Base-by-base conservation (phyloP, 805 yeast genomes). In the Metschnikowia baotianmanensis region DNA sequence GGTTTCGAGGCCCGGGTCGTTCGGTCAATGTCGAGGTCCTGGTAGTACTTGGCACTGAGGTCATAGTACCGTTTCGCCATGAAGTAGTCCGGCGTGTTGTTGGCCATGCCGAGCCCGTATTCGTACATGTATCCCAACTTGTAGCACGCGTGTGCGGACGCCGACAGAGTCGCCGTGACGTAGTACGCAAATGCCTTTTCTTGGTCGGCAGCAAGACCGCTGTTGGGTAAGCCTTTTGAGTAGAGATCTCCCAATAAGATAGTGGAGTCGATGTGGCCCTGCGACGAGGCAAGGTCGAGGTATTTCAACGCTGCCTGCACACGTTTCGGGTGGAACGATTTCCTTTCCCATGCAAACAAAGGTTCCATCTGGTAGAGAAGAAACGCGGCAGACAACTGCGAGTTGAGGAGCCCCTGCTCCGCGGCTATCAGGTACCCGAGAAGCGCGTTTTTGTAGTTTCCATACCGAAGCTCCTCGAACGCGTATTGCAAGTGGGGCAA, bases 51-150 rank as follows among this genome's bases (percentile, higher is more conserved):
- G 36, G 78, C 48, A 17, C 87, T 80, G 40, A 73, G 58, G 53
- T 89, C 96, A 56, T 91, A 90, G 57, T 80, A 82, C 36, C 96
- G 64, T 55, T 88, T 90, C 2, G 98, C 96, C 60, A 88, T 63
- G 58, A 79, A 86, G 55, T 75, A 85, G 60, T 90, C 96, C 21
- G 58, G 53, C 4, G 70, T 45, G 20, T 59, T 59, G 47, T 76
- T 73, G 3, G 74, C 75, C 1, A 84, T 82, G 0, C 96, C 96
- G 7, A 77, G 52, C 0, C 97, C 97, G 59, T 80, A 71, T 57
- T 90, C 97, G 61, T 87, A 82, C 85, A 90, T 82, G 74, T 86
- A 83, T 0, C 91, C 98, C 13, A 90, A 56, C 53, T 86, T 85
- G 77, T 86, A 91, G 36, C 76, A 67, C 0, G 88, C 96, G 56